These are phyloP conservation scores for Hypsizygus ulmarius DNA, from an alignment of 1,284 basidiomycete species.

Conservation along the genomic window DNA sequence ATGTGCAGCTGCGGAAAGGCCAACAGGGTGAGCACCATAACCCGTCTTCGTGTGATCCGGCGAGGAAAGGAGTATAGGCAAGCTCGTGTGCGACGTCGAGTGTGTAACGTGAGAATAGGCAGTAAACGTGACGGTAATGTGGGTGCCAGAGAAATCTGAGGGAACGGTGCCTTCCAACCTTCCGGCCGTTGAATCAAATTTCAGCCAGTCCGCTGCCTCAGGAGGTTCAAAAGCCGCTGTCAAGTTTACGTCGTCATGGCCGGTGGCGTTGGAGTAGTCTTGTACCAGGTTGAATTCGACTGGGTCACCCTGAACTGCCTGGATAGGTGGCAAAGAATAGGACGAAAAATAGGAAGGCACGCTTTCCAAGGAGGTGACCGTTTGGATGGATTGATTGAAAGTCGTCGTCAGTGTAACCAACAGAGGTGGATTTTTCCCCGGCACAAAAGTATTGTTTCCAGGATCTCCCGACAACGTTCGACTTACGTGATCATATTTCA, in stretches of 20 bases:
- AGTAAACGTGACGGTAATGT: constrained; percentile 56
- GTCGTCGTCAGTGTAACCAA: constrained; percentile 60
- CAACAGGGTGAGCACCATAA: constrained; percentile 27
- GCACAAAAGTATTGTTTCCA: constrained; percentile 34
- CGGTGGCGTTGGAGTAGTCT: constrained; percentile 52
- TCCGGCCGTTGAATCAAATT: constrained; percentile 45
- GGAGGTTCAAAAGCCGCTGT: constrained; percentile 51
- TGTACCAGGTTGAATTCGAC: constrained; percentile 49
- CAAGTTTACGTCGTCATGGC: constrained; percentile 43
- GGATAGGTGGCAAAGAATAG: constrained; percentile 54
- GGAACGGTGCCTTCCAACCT: constrained; percentile 58
- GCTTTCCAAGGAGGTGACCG: constrained; percentile 59
- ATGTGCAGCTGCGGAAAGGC: constrained; percentile 41
- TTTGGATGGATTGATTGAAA: constrained; percentile 65
- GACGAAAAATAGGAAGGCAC: constrained; percentile 69
- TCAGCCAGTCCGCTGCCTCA: constrained; percentile 44
- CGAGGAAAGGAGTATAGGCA: constrained; percentile 52
- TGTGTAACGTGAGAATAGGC: constrained; percentile 64
- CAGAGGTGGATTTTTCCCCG: constrained; percentile 39
- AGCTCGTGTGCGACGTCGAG: constrained; percentile 64
- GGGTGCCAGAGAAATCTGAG: constrained; percentile 33
- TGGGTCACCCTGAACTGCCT: constrained; percentile 41
- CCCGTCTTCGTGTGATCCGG: constrained; percentile 30
- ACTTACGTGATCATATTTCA: constrained; percentile 56
- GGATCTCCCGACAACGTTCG: constrained; percentile 65